Percentiles rank a stretch among this genome's conserved stretches.
These are phyloP conservation scores for Neoboletus magnificus DNA, from an alignment of 768 basidiomycete genomes.

Conservation along the genomic window DNA sequence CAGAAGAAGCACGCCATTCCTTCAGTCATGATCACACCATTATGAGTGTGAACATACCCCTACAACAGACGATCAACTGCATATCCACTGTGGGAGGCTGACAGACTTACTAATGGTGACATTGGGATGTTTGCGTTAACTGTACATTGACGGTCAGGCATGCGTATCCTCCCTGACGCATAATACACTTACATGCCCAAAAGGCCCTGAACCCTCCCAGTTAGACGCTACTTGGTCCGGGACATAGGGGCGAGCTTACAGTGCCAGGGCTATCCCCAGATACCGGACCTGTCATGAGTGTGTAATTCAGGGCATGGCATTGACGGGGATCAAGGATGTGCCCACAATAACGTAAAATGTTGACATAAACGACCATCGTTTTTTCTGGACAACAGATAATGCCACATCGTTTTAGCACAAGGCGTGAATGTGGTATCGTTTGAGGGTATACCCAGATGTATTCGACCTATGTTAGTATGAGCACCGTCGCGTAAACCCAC, in stretches of 20 bases:
- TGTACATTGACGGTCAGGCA: not conserved
- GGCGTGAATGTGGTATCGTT: too few relatives aligned
- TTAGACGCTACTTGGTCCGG: too few relatives aligned
- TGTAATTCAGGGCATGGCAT: not conserved
- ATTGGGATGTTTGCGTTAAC: conserved; percentile 20
- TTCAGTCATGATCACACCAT: not conserved
- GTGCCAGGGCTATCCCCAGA: conserved; percentile 12
- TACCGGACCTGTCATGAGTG: conserved; percentile 12
- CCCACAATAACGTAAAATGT: conserved; percentile 17
- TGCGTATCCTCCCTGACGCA: not conserved
- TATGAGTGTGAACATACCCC: conserved; percentile 4
- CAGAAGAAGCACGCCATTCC: not conserved
- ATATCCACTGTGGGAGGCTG: not conserved
- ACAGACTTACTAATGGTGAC: conserved; percentile 9
- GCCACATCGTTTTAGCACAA: not conserved
- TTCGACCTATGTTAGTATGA: conserved; percentile 11
- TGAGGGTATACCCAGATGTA: conserved; percentile 17
- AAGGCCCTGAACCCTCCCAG: not conserved
- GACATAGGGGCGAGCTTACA: conserved; percentile 9
- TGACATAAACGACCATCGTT: conserved; percentile 12
- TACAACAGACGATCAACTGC: not conserved
- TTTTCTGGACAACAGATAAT: not conserved
- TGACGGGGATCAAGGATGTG: not conserved
- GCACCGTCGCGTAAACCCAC: not conserved
- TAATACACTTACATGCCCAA: conserved; percentile 12